Evolutionary conservation across 169 alveolate genomes (phyloP), one percentile per base, ranked within the genome.

Genomic region (Sarcocystis neurona): DNA sequence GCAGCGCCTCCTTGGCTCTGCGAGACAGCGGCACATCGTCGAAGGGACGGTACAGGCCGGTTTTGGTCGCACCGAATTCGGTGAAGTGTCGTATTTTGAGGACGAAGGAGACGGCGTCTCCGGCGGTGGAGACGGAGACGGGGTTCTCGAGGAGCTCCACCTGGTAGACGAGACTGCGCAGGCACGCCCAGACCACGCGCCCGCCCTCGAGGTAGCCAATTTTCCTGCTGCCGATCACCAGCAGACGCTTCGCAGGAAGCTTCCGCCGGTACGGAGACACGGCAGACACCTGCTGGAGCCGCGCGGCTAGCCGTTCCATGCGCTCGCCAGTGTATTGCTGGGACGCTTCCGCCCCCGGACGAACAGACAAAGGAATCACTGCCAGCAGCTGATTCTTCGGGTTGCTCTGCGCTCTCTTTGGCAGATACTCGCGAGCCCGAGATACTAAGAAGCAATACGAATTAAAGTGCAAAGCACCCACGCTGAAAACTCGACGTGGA

Each of bases 401-500:
- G 27, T 50, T 32, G 30, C 80, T 74, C 27, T 66, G 39, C 27
- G 56, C 77, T 18, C 75, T 79, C 20, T 58, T 58, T 27, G 68
- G 80, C 30, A 84, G 27, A 12, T 43, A 63, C 44, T 75, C 68
- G 10, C 68, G 89, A 0, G 89, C 79, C 44, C 39, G 10, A 23
- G 89, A 74, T 47, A 84, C 37, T 15, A 56, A 6, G 53, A 50
- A 84, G 80, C 89, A 63, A 68, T 84, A 84, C 44, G 60, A n/a
- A 8, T 84, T 80, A 18, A 75, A 56, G 1, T 80, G 89, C 80
- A 74, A 58, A 43, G 37, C 30, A 32, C 89, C 89, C n/a, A 84
- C 68, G 68, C 75, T 32, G 58, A 84, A 84, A 18, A 84, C 80
- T n/a, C 89, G 89, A 27, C 89, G 89, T 4, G 89, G 89, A 12